Evolutionary conservation across 2,329 filamentous ascomycete species (phyloP).

Genomic region (Waltergamsia citrina): DNA sequence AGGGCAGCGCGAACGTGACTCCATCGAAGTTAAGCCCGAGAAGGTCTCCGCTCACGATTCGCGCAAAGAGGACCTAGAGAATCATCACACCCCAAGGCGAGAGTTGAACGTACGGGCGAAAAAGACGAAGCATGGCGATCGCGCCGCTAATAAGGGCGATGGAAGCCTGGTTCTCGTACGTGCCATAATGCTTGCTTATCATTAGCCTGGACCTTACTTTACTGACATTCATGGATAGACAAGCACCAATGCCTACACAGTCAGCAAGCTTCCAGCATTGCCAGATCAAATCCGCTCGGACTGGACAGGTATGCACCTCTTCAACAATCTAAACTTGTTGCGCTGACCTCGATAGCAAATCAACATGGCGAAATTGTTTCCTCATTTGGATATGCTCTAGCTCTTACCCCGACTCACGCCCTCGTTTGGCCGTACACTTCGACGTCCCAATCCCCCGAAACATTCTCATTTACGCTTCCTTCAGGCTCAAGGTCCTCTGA

Average conservation of each 20-base stretch:
- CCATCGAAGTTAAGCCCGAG: slow-evolving; percentile 33
- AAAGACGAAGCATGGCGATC: slow-evolving; percentile 53
- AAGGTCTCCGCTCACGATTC: slow-evolving; percentile 5
- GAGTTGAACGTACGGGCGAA: slow-evolving; percentile 53
- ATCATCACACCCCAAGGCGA: slow-evolving; percentile 27
- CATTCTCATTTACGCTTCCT: slow-evolving; percentile 72
- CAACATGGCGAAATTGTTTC: slow-evolving; percentile 59
- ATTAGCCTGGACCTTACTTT: background rate
- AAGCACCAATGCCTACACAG: slow-evolving; percentile 74
- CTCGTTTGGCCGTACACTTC: slow-evolving; percentile 83
- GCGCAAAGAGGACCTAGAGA: slow-evolving; percentile 23
- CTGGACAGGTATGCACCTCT: slow-evolving; percentile 46
- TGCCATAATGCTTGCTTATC: background rate
- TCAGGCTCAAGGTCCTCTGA: slow-evolving; percentile 60
- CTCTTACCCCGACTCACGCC: slow-evolving; percentile 71
- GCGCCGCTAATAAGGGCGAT: slow-evolving; percentile 53
- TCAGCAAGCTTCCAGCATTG: slow-evolving; percentile 74
- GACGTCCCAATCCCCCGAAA: slow-evolving; percentile 60
- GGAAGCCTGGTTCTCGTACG: slow-evolving; percentile 56
- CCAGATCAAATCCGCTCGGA: slow-evolving; percentile 67
- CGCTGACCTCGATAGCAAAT: slow-evolving; percentile 32
- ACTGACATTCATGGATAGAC: slow-evolving; percentile 40
- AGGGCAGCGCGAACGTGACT: background rate
- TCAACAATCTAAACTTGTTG: background rate
- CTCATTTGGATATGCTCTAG: slow-evolving; percentile 64